Percentiles rank a stretch among this genome's conserved stretches.
phyloP scores from a whole-genome alignment of 164 flowering plant species.

The Houttuynia cordata region DNA sequence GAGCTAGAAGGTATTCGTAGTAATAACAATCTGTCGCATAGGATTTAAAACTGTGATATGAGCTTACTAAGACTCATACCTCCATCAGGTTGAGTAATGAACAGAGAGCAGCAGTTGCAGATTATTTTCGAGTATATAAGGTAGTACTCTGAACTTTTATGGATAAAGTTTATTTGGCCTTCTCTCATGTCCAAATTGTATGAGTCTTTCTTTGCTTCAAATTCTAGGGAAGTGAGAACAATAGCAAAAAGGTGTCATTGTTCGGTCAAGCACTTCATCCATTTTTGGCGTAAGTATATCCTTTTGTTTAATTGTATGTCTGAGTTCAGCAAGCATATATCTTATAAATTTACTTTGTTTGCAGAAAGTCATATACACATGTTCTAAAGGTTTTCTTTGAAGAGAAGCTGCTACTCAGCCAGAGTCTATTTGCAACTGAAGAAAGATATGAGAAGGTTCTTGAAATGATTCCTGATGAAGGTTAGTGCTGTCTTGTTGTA shows the following conservation, averaged over 20 bases:
- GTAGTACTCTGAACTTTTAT: slow-evolving; percentile 19
- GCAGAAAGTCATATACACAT: slow-evolving; percentile 79
- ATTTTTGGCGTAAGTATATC: slow-evolving; percentile 63
- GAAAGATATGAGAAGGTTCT: slow-evolving; percentile 75
- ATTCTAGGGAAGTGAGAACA: slow-evolving; percentile 77
- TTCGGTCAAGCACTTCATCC: slow-evolving; percentile 70
- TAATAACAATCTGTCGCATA: neutral
- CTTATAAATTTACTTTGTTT: slow-evolving; percentile 5
- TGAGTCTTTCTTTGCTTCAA: slow-evolving; percentile 1
- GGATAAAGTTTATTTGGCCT: neutral
- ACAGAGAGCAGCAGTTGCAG: slow-evolving; percentile 77
- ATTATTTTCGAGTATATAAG: slow-evolving; percentile 84
- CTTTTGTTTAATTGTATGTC: neutral
- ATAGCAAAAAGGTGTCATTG: slow-evolving; percentile 55
- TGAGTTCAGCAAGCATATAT: slow-evolving; percentile 3
- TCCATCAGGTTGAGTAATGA: slow-evolving; percentile 65
- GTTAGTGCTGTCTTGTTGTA: slow-evolving; percentile 15
- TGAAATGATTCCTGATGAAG: slow-evolving; percentile 85
- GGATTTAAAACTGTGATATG: neutral
- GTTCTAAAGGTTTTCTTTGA: slow-evolving; percentile 65
- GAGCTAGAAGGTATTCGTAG: slow-evolving; percentile 75
- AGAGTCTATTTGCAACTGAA: slow-evolving; percentile 49
- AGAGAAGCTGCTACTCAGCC: slow-evolving; percentile 43
- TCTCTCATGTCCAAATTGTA: neutral
- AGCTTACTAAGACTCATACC: neutral